Conservation (phyloP, 306 rosid genomes). For the Malus domestica region ASM211411v1 NC_041789.1:24294001-24294500, state of each 20-base stretch:
- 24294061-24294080: background rate
- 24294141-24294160: no score
- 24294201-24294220: background rate
- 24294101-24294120: background rate
- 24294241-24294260: no score
- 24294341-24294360: no score
- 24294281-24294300: no score
- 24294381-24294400: background rate
- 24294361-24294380: background rate
- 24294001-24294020: no score
- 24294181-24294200: background rate
- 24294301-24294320: no score
- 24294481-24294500: background rate
- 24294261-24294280: no score
- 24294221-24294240: no score
- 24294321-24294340: no score
- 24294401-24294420: background rate
- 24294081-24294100: background rate
- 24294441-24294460: background rate
- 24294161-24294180: no score
- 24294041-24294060: background rate
- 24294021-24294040: no score
- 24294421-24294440: background rate
- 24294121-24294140: background rate
- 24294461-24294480: background rate